Conservation (phyloP, 768 basidiomycete genomes). For the Boletus sp. region DNA sequence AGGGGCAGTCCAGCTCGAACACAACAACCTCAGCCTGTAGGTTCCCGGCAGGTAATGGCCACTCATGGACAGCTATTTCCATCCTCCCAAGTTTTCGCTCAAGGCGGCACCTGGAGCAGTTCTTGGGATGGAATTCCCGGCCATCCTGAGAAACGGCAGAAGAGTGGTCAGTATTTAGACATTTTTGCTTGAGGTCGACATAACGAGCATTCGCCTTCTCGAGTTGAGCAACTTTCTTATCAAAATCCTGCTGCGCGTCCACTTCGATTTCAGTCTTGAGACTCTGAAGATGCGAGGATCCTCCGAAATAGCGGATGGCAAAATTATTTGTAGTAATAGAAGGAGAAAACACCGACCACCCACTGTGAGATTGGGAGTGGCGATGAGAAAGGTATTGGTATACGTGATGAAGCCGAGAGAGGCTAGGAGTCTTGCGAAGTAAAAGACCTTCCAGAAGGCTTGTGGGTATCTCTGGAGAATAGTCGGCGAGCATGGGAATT, state of each 20-base stretch:
- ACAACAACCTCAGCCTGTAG: conserved; percentile 31
- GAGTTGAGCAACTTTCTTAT: conserved; percentile 32
- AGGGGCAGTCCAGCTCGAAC: conserved; percentile 44
- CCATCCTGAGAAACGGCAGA: conserved; percentile 1
- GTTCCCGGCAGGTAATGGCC: conserved; percentile 41
- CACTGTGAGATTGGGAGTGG: conserved; percentile 8
- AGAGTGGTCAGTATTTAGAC: neutral
- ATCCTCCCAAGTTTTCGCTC: conserved; percentile 21
- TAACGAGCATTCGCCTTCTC: conserved; percentile 22
- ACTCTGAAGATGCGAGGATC: conserved; percentile 21
- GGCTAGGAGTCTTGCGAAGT: conserved; percentile 24
- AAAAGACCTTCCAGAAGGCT: conserved; percentile 24
- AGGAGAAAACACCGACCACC: conserved; percentile 37
- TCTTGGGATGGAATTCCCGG: neutral
- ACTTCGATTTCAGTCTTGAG: conserved; percentile 33
- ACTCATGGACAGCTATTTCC: conserved; percentile 42
- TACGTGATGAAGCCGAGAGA: conserved; percentile 30
- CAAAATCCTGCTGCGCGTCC: conserved; percentile 19
- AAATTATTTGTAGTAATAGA: conserved; percentile 25
- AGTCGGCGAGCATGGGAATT: conserved; percentile 29
- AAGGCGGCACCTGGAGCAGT: conserved; percentile 33
- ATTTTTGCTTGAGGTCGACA: conserved; percentile 11
- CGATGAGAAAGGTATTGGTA: conserved; percentile 35
- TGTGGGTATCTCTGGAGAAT: conserved; percentile 33
- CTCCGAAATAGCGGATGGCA: conserved; percentile 35